Evolutionary conservation across 129 eudicot species (phyloP).

Genomic region (Scalesia atractyloides): DNA sequence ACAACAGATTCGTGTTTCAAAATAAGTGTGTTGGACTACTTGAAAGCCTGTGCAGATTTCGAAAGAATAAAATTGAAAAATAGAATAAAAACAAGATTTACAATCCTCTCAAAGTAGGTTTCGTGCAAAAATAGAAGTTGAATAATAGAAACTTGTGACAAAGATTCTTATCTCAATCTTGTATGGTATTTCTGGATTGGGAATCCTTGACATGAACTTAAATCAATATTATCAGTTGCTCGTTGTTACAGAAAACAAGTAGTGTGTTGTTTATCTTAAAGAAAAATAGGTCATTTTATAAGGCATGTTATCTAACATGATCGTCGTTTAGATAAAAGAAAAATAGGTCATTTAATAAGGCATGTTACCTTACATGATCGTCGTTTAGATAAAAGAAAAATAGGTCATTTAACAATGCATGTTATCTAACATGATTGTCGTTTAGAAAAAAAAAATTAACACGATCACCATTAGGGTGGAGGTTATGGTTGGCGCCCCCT

Average conservation of each 20-base stretch:
- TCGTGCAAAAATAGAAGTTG: slow-evolving; percentile 31
- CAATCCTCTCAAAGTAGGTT: slow-evolving; percentile 23
- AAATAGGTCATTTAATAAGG: not conserved
- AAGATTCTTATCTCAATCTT: slow-evolving; percentile 22
- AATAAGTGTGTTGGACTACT: slow-evolving; percentile 32
- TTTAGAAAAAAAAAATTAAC: no score
- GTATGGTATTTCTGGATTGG: not conserved
- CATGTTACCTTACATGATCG: not conserved
- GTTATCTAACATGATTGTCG: no score
- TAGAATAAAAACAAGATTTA: slow-evolving; percentile 29
- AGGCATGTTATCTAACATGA: not conserved
- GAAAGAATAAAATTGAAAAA: slow-evolving; percentile 12
- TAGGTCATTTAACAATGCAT: no score
- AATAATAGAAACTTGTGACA: slow-evolving; percentile 28
- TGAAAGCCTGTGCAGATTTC: slow-evolving; percentile 16
- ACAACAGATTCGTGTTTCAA: slow-evolving; percentile 15
- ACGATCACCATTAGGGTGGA: no score
- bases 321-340: not conserved
- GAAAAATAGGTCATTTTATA: not conserved
- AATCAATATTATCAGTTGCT: not conserved
- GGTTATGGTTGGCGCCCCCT: no score
- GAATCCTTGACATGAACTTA: not conserved
- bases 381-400: not conserved
- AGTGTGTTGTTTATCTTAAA: not conserved
- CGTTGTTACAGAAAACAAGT: not conserved